Evolutionary conservation across 2,329 filamentous ascomycete species (phyloP).

Genomic region (Nemania abortiva): DNA sequence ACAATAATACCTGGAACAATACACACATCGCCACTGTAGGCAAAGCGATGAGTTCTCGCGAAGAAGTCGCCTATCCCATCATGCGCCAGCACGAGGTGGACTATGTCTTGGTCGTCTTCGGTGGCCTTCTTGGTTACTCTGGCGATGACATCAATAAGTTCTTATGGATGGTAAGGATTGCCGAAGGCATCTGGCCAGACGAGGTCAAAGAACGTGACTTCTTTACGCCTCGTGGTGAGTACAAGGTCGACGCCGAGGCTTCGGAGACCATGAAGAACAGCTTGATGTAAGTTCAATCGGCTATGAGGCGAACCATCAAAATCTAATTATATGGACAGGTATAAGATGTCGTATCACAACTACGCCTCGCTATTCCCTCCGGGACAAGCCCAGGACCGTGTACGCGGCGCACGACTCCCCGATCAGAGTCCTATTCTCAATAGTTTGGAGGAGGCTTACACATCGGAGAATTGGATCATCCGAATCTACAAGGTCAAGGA

Average conservation of each 20-base stretch:
- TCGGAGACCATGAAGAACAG: slow-evolving; percentile 99
- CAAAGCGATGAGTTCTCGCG: slow-evolving; percentile 97
- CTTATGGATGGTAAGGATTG: slow-evolving; percentile 99
- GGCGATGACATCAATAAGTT: slow-evolving; percentile 99
- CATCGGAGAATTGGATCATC: slow-evolving; percentile 99
- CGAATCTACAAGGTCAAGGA: slow-evolving; percentile 99
- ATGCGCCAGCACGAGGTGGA: slow-evolving; percentile 99
- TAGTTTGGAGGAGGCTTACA: slow-evolving; percentile 95
- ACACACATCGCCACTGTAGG: slow-evolving; percentile 99
- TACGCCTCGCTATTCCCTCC: slow-evolving; percentile 91
- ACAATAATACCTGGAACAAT: slow-evolving; percentile 99
- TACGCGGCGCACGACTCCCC: slow-evolving; percentile 85
- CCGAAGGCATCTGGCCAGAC: slow-evolving; percentile 99
- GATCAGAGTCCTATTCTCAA: slow-evolving; percentile 85
- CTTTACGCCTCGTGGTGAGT: slow-evolving; percentile 94
- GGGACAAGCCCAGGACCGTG: slow-evolving; percentile 90
- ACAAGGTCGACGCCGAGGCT: slow-evolving; percentile 91
- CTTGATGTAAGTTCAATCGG: slow-evolving; percentile 80
- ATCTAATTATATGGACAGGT: slow-evolving; percentile 69
- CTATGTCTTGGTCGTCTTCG: slow-evolving; percentile 98
- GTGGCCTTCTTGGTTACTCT: slow-evolving; percentile 94
- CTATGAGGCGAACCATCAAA: not conserved
- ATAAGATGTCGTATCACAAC: slow-evolving; percentile 99
- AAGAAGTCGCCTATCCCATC: slow-evolving; percentile 98
- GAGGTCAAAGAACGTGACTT: slow-evolving; percentile 97